Evolutionary conservation across 352 stramenopile species (phyloP), one percentile per base, ranked within the genome.

Genomic region (Pythium pyrilobum): DNA sequence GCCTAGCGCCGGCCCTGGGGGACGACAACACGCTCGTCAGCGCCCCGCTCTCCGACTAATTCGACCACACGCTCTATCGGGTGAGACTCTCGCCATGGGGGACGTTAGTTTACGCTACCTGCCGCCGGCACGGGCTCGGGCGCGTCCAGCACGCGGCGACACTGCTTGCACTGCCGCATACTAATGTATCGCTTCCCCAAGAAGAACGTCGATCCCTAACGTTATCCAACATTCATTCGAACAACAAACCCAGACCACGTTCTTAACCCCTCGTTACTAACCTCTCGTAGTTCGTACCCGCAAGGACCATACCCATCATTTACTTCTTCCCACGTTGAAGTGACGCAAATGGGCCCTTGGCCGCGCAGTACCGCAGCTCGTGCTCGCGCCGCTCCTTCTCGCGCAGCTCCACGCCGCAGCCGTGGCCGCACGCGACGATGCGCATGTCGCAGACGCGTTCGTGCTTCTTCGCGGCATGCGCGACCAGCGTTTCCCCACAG

Each of bases 391-490:
- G 66, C 8, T 89, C 77, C 9, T 70, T 74, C 37, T 85, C 79
- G 12, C 75, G 74, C 20, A 88, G 41, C 50, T 92, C 79, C 1
- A 67, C 59, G 11, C 79, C 81, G 60, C 81, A 92, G 24, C 75
- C 75, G 34, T 69, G 46, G 10, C 32, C 44, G 50, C 81, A 92
- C 0, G 33, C 25, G 0, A 84, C 65, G 44, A 92, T 79, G 3
- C 81, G 72, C 78, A 92, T 89, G 8, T 25, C 21, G 46, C 81
- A 92, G 18, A 31, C 20, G 13, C 62, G 64, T 44, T 89, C 77
- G 59, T 92, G 81, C 36, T 58, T 49, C 34, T 79, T 78, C 18
- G 76, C 48, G 12, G 66, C 68, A 31, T 83, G 71, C 16, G 72
- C 75, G 11, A 78, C 25, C 29, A 92, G 53, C 10, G 72, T 66